A percentile compares a stretch with the other conserved stretches of the same genome.
Conservation (phyloP, 176 grass and related monocot genomes). For the sorghum (Sorghum bicolor) region DNA sequence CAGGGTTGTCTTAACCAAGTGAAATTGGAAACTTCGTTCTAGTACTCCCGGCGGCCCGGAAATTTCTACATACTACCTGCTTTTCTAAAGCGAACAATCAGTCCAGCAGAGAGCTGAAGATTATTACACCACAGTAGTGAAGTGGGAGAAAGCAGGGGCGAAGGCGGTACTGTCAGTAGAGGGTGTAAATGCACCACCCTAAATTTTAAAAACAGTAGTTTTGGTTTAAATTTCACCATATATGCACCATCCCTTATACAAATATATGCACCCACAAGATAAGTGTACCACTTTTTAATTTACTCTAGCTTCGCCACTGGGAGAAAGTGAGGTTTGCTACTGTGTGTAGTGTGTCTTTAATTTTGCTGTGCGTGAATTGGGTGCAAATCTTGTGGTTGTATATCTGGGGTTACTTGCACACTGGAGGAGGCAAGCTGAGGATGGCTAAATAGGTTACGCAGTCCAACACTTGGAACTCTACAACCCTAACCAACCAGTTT, state of each 20-base stretch:
- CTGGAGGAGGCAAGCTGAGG: background rate
- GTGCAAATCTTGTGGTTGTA: background rate
- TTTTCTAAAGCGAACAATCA: background rate
- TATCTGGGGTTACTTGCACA: slow-evolving; percentile 13
- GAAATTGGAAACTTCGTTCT: background rate
- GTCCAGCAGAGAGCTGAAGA: background rate
- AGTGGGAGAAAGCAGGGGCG: background rate
- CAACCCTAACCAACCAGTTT: slow-evolving; percentile 39
- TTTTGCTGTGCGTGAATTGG: background rate
- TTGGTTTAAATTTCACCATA: no score
- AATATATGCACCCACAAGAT: no score
- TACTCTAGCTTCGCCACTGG: no score
- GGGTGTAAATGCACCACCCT: no score
- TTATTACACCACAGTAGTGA: background rate
- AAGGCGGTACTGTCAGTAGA: no score
- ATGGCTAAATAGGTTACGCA: slow-evolving; percentile 24
- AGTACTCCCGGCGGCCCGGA: background rate
- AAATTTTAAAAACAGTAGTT: no score
- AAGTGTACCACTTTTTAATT: no score
- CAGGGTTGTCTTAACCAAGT: no score
- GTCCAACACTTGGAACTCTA: slow-evolving; percentile 28
- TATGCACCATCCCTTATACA: no score
- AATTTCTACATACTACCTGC: background rate
- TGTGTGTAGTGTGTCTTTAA: background rate
- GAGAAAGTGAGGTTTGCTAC: background rate